Conservation (phyloP, 2,329 filamentous ascomycete species). For the Colletotrichum lindemuthianum region DNA sequence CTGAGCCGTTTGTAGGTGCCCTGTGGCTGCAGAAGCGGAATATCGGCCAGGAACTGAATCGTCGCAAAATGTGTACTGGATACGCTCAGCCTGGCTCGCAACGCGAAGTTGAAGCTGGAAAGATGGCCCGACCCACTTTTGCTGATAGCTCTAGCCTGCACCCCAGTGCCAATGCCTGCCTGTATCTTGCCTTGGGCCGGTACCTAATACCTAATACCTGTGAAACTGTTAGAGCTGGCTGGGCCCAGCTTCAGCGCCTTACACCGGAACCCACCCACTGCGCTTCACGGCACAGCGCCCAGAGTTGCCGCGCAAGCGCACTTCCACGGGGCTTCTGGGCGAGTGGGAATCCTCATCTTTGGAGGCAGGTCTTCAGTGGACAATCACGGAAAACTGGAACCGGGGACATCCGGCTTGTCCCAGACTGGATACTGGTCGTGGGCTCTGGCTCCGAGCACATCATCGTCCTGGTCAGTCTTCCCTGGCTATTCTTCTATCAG, state of each 20-base stretch:
- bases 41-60: not conserved
- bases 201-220: no score
- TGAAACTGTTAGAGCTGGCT: not conserved
- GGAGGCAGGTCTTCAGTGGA: constrained; percentile 13
- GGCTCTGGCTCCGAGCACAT: constrained; percentile 28
- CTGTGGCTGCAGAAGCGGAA: not conserved
- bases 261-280: constrained; percentile 24
- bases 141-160: not conserved
- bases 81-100: constrained; percentile 8
- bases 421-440: constrained; percentile 7
- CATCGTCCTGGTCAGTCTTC: constrained; percentile 24
- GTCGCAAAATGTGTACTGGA: constrained; percentile 3
- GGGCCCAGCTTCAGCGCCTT: constrained; percentile 3
- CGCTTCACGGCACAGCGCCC: constrained; percentile 23
- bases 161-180: not conserved
- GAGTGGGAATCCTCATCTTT: not conserved
- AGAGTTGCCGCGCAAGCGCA: constrained; percentile 22
- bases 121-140: constrained; percentile 2
- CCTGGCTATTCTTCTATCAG: constrained; percentile 10
- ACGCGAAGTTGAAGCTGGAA: constrained; percentile 18
- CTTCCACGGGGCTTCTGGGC: constrained; percentile 5
- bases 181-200: no score
- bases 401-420: constrained; percentile 32
- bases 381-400: constrained; percentile 17
- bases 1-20: not conserved